Percentiles rank a stretch among this genome's conserved stretches.
Conservation (phyloP, 805 yeast genomes). For the Wickerhamiella bombiphila region DNA sequence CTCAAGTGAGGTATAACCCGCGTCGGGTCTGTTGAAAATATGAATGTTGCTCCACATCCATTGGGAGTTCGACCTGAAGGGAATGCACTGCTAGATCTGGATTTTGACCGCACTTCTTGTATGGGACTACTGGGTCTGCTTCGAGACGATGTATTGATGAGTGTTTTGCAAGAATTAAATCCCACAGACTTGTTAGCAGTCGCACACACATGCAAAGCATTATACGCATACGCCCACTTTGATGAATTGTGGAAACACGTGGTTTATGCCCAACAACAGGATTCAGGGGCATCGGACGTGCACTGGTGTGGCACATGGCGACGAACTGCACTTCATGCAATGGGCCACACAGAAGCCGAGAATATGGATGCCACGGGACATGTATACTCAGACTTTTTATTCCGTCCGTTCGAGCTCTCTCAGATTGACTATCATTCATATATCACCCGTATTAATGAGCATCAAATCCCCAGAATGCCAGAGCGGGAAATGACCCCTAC, state of each 20-base stretch:
- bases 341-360: slow-evolving; percentile 10
- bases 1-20: too few relatives aligned
- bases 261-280: slow-evolving; percentile 28
- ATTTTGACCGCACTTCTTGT: slow-evolving; percentile 8
- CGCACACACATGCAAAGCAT: slow-evolving; percentile 45
- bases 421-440: slow-evolving; percentile 44
- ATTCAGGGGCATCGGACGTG: too few relatives aligned
- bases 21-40: too few relatives aligned
- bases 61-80: slow-evolving; percentile 66
- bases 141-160: slow-evolving; percentile 50
- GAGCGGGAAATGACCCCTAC: slow-evolving; percentile 32
- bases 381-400: slow-evolving; percentile 64
- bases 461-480: slow-evolving; percentile 14
- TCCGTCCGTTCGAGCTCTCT: slow-evolving; percentile 71
- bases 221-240: slow-evolving; percentile 58
- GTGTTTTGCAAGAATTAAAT: slow-evolving; percentile 35
- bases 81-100: slow-evolving; percentile 33
- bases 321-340: slow-evolving; percentile 34
- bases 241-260: slow-evolving; percentile 72
- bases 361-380: slow-evolving; percentile 19
- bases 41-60: slow-evolving; percentile 49
- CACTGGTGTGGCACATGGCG: slow-evolving; percentile 79
- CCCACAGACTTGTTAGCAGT: slow-evolving; percentile 38
- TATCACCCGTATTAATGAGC: slow-evolving; percentile 35
- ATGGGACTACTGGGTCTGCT: slow-evolving; percentile 28